Base-by-base conservation (phyloP, 1,284 basidiomycete species). In the Phellopilus nigrolimitatus region DNA sequence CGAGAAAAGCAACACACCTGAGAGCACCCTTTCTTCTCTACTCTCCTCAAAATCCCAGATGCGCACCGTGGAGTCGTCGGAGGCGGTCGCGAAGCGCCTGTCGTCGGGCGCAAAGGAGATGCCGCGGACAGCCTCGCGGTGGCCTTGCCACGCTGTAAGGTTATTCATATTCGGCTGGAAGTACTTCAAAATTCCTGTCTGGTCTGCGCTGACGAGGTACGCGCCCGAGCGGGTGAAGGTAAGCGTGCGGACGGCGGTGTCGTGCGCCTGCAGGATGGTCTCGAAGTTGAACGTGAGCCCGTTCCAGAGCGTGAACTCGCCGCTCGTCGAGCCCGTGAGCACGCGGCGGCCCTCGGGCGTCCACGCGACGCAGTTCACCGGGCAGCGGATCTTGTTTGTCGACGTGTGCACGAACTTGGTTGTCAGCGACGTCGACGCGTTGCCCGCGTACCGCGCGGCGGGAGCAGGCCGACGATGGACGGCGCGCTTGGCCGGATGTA, bases 111-210 rank as follows among this genome's bases (percentile, higher is more conserved):
- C 88, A 66, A 95, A 99, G 55, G 82, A 90, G 37, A 98, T 73
- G 0, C 91, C 94, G 41, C 95, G 79, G 53, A 97, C 91, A 3
- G 92, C 88, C 68, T 94, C 91, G 10, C 88, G 77, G 57, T 95
- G 91, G 0, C 91, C 95, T 39, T 87, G 80, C 78, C 94, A 95
- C 4, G 91, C 90, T 1, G 91, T 93, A 57, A 99, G 71, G 65
- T 98, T 99, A 75, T 98, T 99, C 88, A 99, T 92, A 66, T 98
- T 97, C 31, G 91, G 90, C 61, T 97, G 94, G 64, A 98, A 99
- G 71, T 99, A 99, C 69, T 99, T 99, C 76, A 99, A 92, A 57
- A 92, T 79, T 3, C 95, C 95, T 40, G 77, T 82, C 68, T 95
- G 93, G 72, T 99, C 95, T 8, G 91, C 86, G 15, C 92, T 97